Evolutionary conservation across 2,329 filamentous ascomycete species (phyloP).

Genomic region (Blastomyces parvus): DNA sequence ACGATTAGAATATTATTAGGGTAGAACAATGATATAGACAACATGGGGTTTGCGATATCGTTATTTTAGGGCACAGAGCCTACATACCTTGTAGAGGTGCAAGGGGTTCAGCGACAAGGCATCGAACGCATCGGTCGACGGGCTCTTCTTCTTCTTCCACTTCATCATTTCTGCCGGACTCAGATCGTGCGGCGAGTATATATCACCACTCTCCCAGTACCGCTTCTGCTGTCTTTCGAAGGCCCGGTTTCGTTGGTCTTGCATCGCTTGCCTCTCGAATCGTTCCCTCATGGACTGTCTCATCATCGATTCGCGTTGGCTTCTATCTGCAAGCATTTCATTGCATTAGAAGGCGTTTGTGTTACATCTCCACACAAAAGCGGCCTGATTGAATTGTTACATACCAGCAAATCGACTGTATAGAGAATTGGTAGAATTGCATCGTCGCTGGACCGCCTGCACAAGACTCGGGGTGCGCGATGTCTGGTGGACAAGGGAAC

Average conservation of each 20-base stretch:
- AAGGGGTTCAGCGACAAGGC: slow-evolving; percentile 68
- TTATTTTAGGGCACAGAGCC: background rate
- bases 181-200: slow-evolving; percentile 86
- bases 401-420: slow-evolving; percentile 6
- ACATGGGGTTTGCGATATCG: background rate
- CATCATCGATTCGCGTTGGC: slow-evolving; percentile 5
- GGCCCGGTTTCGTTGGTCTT: slow-evolving; percentile 27
- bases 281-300: slow-evolving; percentile 6
- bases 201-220: slow-evolving; percentile 65
- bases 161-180: slow-evolving; percentile 68
- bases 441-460: slow-evolving; percentile 4
- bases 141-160: slow-evolving; percentile 54
- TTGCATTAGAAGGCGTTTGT: background rate
- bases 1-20: background rate
- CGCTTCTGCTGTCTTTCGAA: slow-evolving; percentile 45
- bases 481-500: background rate
- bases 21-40: slow-evolving; percentile 10
- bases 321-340: background rate
- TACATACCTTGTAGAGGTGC: slow-evolving; percentile 71
- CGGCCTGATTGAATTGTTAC: background rate
- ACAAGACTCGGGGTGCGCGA: background rate
- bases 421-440: slow-evolving; percentile 2
- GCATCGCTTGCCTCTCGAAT: slow-evolving; percentile 29
- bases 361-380: background rate
- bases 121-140: slow-evolving; percentile 65